Base-by-base conservation (phyloP, 768 basidiomycete species). In the Boletus patriciae region DNA sequence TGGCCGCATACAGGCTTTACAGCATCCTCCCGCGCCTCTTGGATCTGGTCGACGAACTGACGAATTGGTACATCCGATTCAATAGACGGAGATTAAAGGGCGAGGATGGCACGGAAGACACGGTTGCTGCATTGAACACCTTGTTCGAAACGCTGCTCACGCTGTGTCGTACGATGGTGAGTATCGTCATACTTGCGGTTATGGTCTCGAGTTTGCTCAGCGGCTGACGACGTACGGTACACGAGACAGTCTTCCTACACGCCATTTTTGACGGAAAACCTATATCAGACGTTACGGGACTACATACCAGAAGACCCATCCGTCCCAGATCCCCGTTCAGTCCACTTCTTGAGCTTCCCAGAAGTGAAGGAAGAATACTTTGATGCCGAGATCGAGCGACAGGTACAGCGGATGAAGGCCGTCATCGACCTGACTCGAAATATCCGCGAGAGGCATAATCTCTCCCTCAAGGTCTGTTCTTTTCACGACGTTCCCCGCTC, bases 51-150 rank as follows among this genome's bases (percentile, higher is more conserved):
- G 93, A 96, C 62, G 97, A 98, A 72, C 80, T 98, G 57, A 99
- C 97, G 21, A 99, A 99, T 70, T 98, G 95, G 94, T 99, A 99
- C 75, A 98, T 99, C 69, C 93, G 97, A 46, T 98, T 98, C 78
- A 99, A 99, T 75, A 87, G 97, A 43, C 88, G 88, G 62, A 84
- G 97, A 16, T 77, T 99, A 58, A 99, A 99, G 80, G 97, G 97
- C 44, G 92, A 96, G 71, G 89, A 93, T 65, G 91, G 96, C 3
- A 79, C 81, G 54, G 90, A 93, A 60, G 96, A 98, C 65, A 94
- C 94, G 9, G 69, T 85, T 16, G 75, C 86, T 19, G 97, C 96
- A 18, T 78, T 98, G 68, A 98, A 98, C 70, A 98, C 97, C 23
- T 78, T 99, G 41, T 98, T 98, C 70, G 97, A 98, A 75, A 85